Conservation (phyloP, 2,329 filamentous ascomycete species). For the Aureobasidium sp. region DNA sequence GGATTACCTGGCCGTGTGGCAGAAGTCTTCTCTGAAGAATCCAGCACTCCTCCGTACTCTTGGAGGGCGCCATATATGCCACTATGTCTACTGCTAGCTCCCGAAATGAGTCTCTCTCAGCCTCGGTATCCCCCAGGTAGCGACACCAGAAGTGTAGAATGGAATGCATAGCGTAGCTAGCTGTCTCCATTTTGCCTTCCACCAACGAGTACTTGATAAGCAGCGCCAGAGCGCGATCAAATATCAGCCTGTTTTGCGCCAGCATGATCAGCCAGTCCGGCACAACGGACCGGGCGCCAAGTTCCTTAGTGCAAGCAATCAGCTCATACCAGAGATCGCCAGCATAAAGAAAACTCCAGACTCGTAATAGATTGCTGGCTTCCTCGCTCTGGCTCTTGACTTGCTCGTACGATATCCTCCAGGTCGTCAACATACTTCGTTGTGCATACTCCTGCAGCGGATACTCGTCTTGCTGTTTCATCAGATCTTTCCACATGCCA, state of each 20-base stretch:
- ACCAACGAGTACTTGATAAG: slow-evolving; percentile 22
- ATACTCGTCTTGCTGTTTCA: too few species aligned
- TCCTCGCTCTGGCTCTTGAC: slow-evolving; percentile 17
- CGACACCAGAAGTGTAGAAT: slow-evolving; percentile 26
- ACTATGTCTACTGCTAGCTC: background rate
- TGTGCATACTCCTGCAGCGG: too few species aligned
- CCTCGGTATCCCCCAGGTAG: background rate
- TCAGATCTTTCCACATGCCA: too few species aligned
- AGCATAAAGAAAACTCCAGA: slow-evolving; percentile 22
- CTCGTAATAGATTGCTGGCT: slow-evolving; percentile 21
- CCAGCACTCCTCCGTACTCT: background rate
- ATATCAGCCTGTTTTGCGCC: slow-evolving; percentile 13
- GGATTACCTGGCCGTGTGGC: background rate
- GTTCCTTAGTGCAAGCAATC: slow-evolving; percentile 12
- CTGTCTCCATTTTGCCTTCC: slow-evolving; percentile 16
- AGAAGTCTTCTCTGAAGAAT: background rate
- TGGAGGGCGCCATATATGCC: background rate
- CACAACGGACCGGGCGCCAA: slow-evolving; percentile 5
- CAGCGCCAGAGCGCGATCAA: slow-evolving; percentile 16
- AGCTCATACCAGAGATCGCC: slow-evolving; percentile 23
- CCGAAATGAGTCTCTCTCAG: slow-evolving; percentile 12
- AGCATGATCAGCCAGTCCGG: slow-evolving; percentile 14
- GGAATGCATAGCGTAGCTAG: slow-evolving; percentile 25
- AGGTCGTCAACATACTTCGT: slow-evolving; percentile 22
- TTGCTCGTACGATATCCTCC: slow-evolving; percentile 24